phyloP scores from a whole-genome alignment of 2,329 filamentous ascomycete genomes.

The Aureobasidium sp. region DNA sequence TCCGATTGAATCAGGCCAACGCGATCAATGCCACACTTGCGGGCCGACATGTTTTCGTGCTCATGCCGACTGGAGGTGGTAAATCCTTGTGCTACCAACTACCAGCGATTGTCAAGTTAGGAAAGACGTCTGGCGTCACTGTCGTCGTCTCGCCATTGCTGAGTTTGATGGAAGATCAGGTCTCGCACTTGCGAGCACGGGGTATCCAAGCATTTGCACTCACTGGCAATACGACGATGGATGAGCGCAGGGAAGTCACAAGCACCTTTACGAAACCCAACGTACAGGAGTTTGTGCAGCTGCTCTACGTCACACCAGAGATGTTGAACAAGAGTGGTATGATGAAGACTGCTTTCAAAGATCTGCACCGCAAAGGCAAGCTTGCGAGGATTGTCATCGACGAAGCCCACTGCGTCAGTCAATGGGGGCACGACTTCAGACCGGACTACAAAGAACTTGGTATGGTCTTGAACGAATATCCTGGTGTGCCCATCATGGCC shows the following conservation, averaged over 20 bases:
- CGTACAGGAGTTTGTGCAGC: conserved; percentile 69
- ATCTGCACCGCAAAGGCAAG: conserved; percentile 59
- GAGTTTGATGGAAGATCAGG: conserved; percentile 96
- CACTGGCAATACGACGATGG: conserved; percentile 63
- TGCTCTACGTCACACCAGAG: conserved; percentile 93
- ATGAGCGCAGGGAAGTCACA: conserved; percentile 60
- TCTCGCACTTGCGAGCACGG: conserved; percentile 66
- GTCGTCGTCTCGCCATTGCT: conserved; percentile 91
- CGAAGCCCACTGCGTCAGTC: conserved; percentile 97
- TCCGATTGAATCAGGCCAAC: conserved; percentile 85
- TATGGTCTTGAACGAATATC: conserved; percentile 61
- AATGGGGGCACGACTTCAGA: conserved; percentile 98
- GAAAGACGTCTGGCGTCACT: conserved; percentile 77
- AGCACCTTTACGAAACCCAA: conserved; percentile 51
- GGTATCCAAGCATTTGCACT: conserved; percentile 73
- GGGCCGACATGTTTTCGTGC: conserved; percentile 84
- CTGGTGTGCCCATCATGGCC: conserved; percentile 82
- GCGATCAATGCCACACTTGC: conserved; percentile 88
- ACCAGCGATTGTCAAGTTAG: conserved; percentile 73
- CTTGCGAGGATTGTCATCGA: conserved; percentile 92
- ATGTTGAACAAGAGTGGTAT: conserved; percentile 78
- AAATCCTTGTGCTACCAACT: conserved; percentile 97
- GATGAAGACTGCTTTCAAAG: conserved; percentile 58
- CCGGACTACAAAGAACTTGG: conserved; percentile 90
- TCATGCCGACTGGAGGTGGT: conserved; percentile 96